A percentile compares a stretch with the other conserved stretches of the same genome.
These are phyloP conservation scores for Phytophthora multivora DNA, from an alignment of 352 stramenopile species.

Conservation along the genomic window DNA sequence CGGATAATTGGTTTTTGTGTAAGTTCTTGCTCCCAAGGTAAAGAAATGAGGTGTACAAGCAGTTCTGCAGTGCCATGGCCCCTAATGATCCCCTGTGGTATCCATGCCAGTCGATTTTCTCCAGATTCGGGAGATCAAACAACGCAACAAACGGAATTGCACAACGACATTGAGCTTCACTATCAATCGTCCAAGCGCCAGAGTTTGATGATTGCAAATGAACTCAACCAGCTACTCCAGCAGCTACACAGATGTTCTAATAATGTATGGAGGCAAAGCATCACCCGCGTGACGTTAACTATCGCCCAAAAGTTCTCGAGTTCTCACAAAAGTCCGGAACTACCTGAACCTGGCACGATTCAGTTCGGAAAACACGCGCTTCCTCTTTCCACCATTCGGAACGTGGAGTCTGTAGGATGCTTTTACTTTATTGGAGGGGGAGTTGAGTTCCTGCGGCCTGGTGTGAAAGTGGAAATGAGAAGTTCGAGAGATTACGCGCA, in stretches of 20 bases:
- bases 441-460: constrained; percentile 48
- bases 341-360: constrained; percentile 1
- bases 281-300: constrained; percentile 7
- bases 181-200: constrained; percentile 34
- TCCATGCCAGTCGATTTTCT: constrained; percentile 43
- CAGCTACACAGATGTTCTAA: constrained; percentile 18
- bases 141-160: constrained; percentile 13
- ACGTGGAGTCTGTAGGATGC: constrained; percentile 35
- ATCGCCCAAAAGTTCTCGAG: constrained; percentile 5
- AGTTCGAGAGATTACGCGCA: constrained; percentile 36
- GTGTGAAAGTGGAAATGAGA: constrained; percentile 34
- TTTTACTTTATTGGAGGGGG: constrained; percentile 39
- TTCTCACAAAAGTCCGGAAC: background rate
- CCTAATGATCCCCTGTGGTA: constrained; percentile 31
- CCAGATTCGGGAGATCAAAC: constrained; percentile 1
- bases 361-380: constrained; percentile 34
- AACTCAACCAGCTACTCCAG: constrained; percentile 33
- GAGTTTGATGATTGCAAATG: constrained; percentile 35
- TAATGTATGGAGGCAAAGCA: constrained; percentile 20
- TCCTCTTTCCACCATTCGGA: constrained; percentile 8
- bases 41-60: background rate
- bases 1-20: constrained; percentile 52
- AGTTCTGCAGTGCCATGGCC: constrained; percentile 28
- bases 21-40: constrained; percentile 28
- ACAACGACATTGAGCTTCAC: constrained; percentile 23